phyloP scores from a whole-genome alignment of 2,329 filamentous ascomycete species.

The Monilinia laxa region DNA sequence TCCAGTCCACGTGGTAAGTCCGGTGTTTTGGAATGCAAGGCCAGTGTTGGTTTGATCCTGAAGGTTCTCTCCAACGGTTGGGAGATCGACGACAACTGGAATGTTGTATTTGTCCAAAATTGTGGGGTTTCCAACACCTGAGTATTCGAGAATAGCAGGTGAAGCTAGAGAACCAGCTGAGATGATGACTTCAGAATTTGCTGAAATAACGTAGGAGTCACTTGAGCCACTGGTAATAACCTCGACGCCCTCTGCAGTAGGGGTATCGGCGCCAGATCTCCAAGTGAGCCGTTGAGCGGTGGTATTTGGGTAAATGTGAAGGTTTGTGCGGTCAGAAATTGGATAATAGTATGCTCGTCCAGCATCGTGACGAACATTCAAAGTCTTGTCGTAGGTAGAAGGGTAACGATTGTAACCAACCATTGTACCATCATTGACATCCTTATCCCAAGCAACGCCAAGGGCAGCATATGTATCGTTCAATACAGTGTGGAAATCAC shows the following conservation, averaged over 20 bases:
- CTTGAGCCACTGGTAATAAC: conserved; percentile 27
- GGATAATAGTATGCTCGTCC: conserved; percentile 47
- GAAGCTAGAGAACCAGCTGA: conserved; percentile 35
- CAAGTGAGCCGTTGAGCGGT: conserved; percentile 28
- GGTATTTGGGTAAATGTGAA: conserved; percentile 36
- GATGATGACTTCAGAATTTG: conserved; percentile 38
- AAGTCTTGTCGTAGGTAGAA: conserved; percentile 43
- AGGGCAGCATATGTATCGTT: conserved; percentile 41
- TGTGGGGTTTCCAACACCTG: conserved; percentile 38
- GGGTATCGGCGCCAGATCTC: not conserved
- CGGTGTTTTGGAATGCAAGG: conserved; percentile 25
- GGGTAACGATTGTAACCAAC: conserved; percentile 45
- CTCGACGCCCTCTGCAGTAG: conserved; percentile 44
- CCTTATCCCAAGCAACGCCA: conserved; percentile 41
- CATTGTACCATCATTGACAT: conserved; percentile 45
- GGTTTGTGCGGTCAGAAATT: conserved; percentile 43
- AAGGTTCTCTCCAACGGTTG: conserved; percentile 34
- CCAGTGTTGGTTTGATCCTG: conserved; percentile 33
- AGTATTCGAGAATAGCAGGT: conserved; percentile 42
- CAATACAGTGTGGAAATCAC: conserved; percentile 37
- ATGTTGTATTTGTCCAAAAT: conserved; percentile 26
- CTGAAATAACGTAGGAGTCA: conserved; percentile 28
- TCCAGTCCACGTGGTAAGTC: conserved; percentile 28
- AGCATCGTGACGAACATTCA: conserved; percentile 45
- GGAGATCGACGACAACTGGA: conserved; percentile 24